Conservation (phyloP, 2,329 filamentous ascomycete genomes). For the Ascochyta rabiei region DNA sequence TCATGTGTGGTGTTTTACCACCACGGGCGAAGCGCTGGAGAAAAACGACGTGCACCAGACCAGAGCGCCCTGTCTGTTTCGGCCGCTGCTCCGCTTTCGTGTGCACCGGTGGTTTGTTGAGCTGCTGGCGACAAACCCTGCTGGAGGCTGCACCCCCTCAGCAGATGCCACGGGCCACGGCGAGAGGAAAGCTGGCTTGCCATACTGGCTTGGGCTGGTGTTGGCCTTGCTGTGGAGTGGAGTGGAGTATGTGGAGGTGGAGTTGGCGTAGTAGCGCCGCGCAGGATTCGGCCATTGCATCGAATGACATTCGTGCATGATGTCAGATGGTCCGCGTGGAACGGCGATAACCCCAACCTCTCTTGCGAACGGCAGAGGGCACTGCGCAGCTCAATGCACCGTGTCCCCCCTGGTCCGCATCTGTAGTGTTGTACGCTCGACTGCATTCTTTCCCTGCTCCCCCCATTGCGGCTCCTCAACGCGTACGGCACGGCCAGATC, state of each 20-base stretch:
- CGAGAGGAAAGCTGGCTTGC: constrained; percentile 16
- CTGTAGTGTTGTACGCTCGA: constrained; percentile 4
- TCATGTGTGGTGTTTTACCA: constrained; percentile 8
- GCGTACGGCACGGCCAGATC: constrained; percentile 23
- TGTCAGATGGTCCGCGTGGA: constrained; percentile 9
- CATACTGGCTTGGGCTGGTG: constrained; percentile 19
- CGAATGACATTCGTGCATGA: constrained; percentile 9
- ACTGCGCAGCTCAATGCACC: constrained; percentile 14
- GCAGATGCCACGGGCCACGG: constrained; percentile 10
- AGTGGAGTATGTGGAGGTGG: constrained; percentile 17
- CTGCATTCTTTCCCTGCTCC: constrained; percentile 16
- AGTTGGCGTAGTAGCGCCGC: constrained; percentile 2
- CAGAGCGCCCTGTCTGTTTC: constrained; percentile 7
- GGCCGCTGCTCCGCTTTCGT: constrained; percentile 31
- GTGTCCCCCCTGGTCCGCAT: constrained; percentile 10
- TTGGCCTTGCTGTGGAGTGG: constrained; percentile 6
- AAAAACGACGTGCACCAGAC: background rate
- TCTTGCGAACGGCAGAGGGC: constrained; percentile 7
- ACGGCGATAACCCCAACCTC: constrained; percentile 12
- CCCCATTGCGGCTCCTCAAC: constrained; percentile 26
- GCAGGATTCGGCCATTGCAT: constrained; percentile 8
- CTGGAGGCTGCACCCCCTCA: constrained; percentile 22
- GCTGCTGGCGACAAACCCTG: constrained; percentile 31
- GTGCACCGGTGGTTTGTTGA: constrained; percentile 33
- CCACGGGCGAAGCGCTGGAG: constrained; percentile 8